Conservation (phyloP, 1,284 basidiomycete genomes). For the Trichosporon sp. region DNA sequence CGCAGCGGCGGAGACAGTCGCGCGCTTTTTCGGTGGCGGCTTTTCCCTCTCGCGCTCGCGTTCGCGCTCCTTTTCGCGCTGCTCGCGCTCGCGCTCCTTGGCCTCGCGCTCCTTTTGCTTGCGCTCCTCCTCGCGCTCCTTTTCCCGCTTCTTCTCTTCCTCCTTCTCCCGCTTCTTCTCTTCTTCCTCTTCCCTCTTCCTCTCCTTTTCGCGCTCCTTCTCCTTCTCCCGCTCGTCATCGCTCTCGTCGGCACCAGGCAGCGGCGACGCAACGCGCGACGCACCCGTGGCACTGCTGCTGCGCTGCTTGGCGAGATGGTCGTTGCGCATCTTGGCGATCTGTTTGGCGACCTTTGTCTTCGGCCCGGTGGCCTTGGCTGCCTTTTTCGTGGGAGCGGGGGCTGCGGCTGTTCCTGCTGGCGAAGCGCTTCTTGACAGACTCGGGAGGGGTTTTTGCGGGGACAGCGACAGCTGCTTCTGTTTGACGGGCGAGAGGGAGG, state of each 20-base stretch:
- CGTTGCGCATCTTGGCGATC: conserved; percentile 40
- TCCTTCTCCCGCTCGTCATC: conserved; percentile 14
- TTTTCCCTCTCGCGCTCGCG: neutral
- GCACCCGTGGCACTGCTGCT: neutral
- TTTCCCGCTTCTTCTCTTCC: conserved; percentile 6
- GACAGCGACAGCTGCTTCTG: conserved; percentile 6
- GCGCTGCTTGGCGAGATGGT: conserved; percentile 29
- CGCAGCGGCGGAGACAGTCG: neutral
- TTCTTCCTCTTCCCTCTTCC: too few species aligned
- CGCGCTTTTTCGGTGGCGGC: conserved; percentile 8
- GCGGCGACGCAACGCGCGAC: conserved; percentile 11
- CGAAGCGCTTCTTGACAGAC: conserved; percentile 22
- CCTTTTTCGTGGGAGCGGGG: conserved; percentile 19
- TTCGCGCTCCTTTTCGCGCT: neutral
- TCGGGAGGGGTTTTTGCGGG: neutral
- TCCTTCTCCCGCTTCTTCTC: neutral
- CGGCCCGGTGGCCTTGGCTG: conserved; percentile 24
- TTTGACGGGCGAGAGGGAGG: neutral
- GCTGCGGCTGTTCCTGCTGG: conserved; percentile 14
- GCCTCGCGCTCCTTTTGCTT: neutral
- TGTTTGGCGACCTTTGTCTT: conserved; percentile 39
- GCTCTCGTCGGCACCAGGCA: neutral
- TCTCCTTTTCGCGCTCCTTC: conserved; percentile 14
- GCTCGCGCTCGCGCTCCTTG: conserved; percentile 19
- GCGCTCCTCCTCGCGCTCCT: conserved; percentile 9